Evolutionary conservation across 495 filamentous ascomycete genomes (phyloP), one percentile per base, ranked within the genome.

Genomic region (Penicillium argentinense): DNA sequence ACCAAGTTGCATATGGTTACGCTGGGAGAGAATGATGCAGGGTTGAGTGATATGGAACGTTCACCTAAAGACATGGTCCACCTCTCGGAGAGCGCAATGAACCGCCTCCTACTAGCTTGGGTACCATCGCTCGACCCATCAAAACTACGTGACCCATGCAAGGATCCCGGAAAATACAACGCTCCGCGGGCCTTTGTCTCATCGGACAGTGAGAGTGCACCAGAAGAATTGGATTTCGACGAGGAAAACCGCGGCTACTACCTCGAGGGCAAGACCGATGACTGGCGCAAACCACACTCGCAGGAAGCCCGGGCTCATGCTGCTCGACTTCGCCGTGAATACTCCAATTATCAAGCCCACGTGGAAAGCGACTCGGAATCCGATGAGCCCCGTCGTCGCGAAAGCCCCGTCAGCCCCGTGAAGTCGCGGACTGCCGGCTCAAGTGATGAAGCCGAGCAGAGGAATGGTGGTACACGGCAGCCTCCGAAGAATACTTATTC

Each of bases 361-460:
- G 69, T 75, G 8, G 69, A 73, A 49, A 70, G 60, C 40, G 71
- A 74, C 26, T 45, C 61, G 3, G 72, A 75, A 14, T 47, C 58
- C 1, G 51, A 56, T 21, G 52, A 56, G 13, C 43, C 49, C 14
- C 13, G 12, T 23, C 47, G 28, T 39, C 45, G 45, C 21, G 5
- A 39, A 25, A 29, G 29, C 8, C 5, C 39, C 3, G n/a, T 25
- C 41, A 30, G 38, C 17, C 13, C 47, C 25, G 37, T 19, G 5
- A 39, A 42, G n/a, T 17, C 33, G 1, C 33, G 23, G 30, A 19
- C 46, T 46, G 34, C 53, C 36, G 28, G 45, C 23, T 49, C 52
- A 43, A 55, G 51, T 21, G 51, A 53, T 24, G 68, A 55, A 39
- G 59, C 27, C 39, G 51, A 54, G 45, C 62, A 53, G 48, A 55